phyloP scores from a whole-genome alignment of 208 protist genomes.

The Phytomonas sp. region DNA sequence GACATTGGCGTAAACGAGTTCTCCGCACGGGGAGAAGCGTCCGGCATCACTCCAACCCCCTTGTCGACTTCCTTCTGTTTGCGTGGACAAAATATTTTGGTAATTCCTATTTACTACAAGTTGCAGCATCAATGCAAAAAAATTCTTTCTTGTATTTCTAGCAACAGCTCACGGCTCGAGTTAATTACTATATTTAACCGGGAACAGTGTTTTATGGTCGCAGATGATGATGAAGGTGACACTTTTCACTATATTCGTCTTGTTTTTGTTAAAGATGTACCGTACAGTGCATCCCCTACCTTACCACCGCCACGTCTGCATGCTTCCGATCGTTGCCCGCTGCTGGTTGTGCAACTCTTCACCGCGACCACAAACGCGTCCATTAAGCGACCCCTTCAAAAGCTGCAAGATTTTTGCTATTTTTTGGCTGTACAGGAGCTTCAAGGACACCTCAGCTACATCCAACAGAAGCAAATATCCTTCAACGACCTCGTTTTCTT shows the following conservation, averaged over 20 bases:
- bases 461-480: conserved; percentile 74
- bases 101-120: conserved; percentile 87
- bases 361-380: conserved; percentile 51
- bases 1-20: background rate
- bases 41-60: background rate
- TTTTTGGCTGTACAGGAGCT: conserved; percentile 82
- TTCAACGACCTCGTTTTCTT: conserved; percentile 81
- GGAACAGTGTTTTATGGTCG: conserved; percentile 81
- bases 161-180: conserved; percentile 67
- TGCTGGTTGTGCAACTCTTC: conserved; percentile 80
- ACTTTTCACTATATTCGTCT: conserved; percentile 85
- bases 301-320: conserved; percentile 38
- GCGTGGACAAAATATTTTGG: conserved; percentile 46
- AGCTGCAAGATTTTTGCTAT: conserved; percentile 82
- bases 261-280: conserved; percentile 75
- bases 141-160: conserved; percentile 58
- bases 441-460: conserved; percentile 82
- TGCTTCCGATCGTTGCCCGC: conserved; percentile 48
- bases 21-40: background rate
- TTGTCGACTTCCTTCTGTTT: conserved; percentile 41
- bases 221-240: conserved; percentile 69
- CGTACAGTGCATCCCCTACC: conserved; percentile 31
- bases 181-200: conserved; percentile 80
- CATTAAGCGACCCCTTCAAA: conserved; percentile 57
- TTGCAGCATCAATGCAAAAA: conserved; percentile 84